These are phyloP conservation scores for Aspergillus novofumigatus DNA, from an alignment of 2,329 filamentous ascomycete species.

Conservation along the genomic window DNA sequence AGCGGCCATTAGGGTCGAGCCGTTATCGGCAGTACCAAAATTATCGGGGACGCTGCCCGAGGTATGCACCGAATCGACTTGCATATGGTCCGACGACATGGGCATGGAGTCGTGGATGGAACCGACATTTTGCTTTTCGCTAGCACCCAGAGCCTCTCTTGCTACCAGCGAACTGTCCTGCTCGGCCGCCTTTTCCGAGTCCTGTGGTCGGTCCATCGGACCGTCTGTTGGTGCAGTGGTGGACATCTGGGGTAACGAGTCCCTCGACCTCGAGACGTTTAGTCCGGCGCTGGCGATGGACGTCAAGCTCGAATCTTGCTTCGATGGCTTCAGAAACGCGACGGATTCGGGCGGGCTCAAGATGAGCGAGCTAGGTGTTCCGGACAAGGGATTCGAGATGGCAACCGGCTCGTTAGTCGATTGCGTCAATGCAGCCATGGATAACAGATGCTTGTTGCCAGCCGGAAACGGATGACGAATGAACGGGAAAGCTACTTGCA, in stretches of 20 bases:
- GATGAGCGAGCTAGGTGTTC: slow-evolving; percentile 25
- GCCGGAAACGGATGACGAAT: slow-evolving; percentile 28
- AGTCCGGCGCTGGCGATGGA: slow-evolving; percentile 42
- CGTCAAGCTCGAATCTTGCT: slow-evolving; percentile 35
- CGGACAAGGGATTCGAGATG: slow-evolving; percentile 34
- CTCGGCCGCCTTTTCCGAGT: slow-evolving; percentile 29
- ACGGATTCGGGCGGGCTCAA: slow-evolving; percentile 28
- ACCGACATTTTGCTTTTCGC: slow-evolving; percentile 29
- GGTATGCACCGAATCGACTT: slow-evolving; percentile 49
- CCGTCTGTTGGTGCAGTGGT: slow-evolving; percentile 57
- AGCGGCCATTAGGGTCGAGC: slow-evolving; percentile 49
- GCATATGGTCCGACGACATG: slow-evolving; percentile 44
- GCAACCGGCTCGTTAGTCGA: slow-evolving; percentile 39
- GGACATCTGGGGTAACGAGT: slow-evolving; percentile 36
- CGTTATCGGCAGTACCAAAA: slow-evolving; percentile 50
- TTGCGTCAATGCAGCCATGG: slow-evolving; percentile 43
- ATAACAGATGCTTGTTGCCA: slow-evolving; percentile 30
- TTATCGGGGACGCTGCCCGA: slow-evolving; percentile 46
- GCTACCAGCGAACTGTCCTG: slow-evolving; percentile 39
- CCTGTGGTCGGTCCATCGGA: slow-evolving; percentile 26
- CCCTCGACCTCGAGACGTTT: slow-evolving; percentile 37
- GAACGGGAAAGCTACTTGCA: slow-evolving; percentile 27
- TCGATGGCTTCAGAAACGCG: slow-evolving; percentile 33
- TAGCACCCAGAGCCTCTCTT: slow-evolving; percentile 38
- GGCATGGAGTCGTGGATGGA: slow-evolving; percentile 48